Evolutionary conservation across 1,284 basidiomycete species (phyloP).

Genomic region (Paramarasmius palmivorus): DNA sequence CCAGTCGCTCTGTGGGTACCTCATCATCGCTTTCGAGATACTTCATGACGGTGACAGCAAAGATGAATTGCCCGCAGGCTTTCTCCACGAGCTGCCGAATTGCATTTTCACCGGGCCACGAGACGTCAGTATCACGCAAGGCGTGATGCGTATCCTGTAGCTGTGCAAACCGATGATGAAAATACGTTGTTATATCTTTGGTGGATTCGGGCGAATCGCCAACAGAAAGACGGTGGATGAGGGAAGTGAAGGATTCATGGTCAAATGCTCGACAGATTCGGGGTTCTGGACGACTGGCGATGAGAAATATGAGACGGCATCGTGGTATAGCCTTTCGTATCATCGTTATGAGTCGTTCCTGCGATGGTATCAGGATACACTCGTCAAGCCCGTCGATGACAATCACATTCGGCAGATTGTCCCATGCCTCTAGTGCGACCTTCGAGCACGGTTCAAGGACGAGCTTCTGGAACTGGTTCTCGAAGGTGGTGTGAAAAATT

Average conservation of each 20-base stretch:
- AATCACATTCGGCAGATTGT: not conserved
- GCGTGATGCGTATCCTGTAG: not conserved
- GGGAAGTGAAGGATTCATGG: not conserved
- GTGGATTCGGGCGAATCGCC: not conserved
- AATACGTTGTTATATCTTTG: not conserved
- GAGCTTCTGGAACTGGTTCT: not conserved
- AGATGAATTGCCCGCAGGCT: not conserved
- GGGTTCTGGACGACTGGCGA: not conserved
- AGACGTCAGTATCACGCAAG: not conserved
- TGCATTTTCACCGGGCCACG: not conserved
- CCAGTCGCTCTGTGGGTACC: not conserved
- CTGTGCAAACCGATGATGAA: not conserved
- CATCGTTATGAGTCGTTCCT: not conserved
- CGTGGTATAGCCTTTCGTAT: not conserved
- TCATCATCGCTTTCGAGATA: not conserved
- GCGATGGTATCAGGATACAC: not conserved
- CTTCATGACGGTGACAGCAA: not conserved
- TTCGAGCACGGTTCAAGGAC: not conserved
- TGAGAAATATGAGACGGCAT: not conserved
- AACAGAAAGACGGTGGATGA: not conserved
- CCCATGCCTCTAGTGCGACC: not conserved
- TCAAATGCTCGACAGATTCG: not conserved
- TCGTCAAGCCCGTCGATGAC: constrained; percentile 3
- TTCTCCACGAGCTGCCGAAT: not conserved
- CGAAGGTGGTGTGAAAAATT: not conserved